Percentiles rank a stretch among this genome's conserved stretches.
These are phyloP conservation scores for Pseudomonodictys pantanalensis DNA, from an alignment of 495 filamentous ascomycete genomes.

Conservation along the genomic window DNA sequence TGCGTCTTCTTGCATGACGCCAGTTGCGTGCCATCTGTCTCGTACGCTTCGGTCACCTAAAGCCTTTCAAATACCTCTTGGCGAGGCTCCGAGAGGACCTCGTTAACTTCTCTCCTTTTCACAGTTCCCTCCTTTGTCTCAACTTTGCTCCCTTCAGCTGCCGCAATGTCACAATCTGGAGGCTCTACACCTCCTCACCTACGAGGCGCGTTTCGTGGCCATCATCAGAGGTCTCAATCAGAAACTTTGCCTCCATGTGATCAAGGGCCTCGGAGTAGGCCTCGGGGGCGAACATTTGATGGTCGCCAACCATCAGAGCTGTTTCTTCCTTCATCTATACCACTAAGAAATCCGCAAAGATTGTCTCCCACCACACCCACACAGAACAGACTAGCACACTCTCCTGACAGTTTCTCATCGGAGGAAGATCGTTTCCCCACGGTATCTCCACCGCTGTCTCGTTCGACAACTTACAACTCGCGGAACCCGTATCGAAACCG, in stretches of 20 bases:
- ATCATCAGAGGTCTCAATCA: constrained; percentile 5
- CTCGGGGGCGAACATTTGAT: constrained; percentile 10
- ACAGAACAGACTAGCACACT: not conserved
- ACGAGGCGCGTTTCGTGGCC: constrained; percentile 6
- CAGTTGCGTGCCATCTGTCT: not conserved
- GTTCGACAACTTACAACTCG: constrained; percentile 1
- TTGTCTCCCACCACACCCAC: not conserved
- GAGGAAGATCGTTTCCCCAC: not conserved
- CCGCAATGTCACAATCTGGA: constrained; percentile 7
- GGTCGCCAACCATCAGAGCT: constrained; percentile 16
- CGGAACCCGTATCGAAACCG: constrained; percentile 7
- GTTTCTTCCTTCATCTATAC: constrained; percentile 7
- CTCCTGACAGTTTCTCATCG: not conserved
- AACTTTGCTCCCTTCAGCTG: not conserved
- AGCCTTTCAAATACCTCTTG: not conserved
- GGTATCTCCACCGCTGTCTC: constrained; percentile 1
- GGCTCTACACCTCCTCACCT: not conserved
- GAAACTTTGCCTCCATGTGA: constrained; percentile 5
- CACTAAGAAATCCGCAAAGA: constrained; percentile 6
- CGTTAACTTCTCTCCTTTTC: not conserved
- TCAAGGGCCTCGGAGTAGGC: constrained; percentile 5
- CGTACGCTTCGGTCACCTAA: constrained; percentile 9
- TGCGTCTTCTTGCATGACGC: not conserved
- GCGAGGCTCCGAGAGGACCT: constrained; percentile 1
- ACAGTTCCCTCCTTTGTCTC: not conserved